Percentiles rank a stretch among this genome's conserved stretches.
Conservation (phyloP, 2,329 filamentous ascomycete genomes). For the Alternaria sp. region DNA sequence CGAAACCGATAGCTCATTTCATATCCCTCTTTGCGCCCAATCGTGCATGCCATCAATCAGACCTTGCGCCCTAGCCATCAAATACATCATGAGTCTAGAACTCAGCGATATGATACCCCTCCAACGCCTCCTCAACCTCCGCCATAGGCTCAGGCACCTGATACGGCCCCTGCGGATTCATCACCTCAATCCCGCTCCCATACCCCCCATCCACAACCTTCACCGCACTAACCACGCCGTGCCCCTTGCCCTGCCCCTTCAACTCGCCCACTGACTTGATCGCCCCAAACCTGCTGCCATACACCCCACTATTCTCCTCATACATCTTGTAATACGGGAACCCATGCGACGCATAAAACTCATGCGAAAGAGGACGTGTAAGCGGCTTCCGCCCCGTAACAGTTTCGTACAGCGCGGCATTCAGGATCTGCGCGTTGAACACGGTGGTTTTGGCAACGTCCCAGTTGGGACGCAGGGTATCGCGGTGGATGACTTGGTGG, state of each 20-base stretch:
- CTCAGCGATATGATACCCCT: background rate
- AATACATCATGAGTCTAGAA: background rate
- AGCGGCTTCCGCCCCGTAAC: conserved; percentile 48
- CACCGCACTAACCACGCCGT: background rate
- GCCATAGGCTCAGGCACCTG: conserved; percentile 21
- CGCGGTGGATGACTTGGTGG: conserved; percentile 47
- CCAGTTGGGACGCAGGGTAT: conserved; percentile 25
- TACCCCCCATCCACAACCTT: background rate
- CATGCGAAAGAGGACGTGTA: conserved; percentile 42
- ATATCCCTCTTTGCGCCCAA: background rate
- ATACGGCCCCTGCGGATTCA: conserved; percentile 23
- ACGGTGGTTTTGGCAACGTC: conserved; percentile 26
- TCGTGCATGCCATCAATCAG: background rate
- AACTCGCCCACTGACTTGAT: conserved; percentile 37
- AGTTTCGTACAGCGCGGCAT: conserved; percentile 41
- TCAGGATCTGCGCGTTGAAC: conserved; percentile 52
- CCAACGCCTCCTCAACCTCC: conserved; percentile 23
- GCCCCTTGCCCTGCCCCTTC: conserved; percentile 4
- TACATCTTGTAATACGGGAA: conserved; percentile 49
- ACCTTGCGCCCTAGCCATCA: background rate
- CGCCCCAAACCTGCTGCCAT: conserved; percentile 31
- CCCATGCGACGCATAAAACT: conserved; percentile 42
- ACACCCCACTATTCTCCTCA: conserved; percentile 36
- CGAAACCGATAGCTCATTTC: background rate
- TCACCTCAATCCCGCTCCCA: background rate